Conservation (phyloP, 768 basidiomycete species). For the Strobilomyces dryophilus region DNA sequence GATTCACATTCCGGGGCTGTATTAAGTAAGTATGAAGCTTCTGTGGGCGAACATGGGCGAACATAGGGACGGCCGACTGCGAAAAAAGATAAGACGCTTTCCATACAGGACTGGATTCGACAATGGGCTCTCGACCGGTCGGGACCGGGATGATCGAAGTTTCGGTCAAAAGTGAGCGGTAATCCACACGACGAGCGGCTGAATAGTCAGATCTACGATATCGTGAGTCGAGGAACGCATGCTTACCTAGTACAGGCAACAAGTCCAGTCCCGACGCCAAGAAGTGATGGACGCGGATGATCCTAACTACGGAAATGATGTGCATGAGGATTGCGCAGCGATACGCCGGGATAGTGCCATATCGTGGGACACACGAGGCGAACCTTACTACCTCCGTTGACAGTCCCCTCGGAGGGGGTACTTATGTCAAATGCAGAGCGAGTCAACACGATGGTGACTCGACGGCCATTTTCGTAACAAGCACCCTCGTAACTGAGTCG, state of each 20-base stretch:
- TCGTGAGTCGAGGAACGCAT: background rate
- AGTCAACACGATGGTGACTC: background rate
- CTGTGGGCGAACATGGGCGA: background rate
- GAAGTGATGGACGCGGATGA: too few species aligned
- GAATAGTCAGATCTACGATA: too few species aligned
- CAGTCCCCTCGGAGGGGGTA: background rate
- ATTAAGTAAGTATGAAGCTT: background rate
- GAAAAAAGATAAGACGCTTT: background rate
- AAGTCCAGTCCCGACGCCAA: background rate
- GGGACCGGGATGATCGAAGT: slow-evolving; percentile 7
- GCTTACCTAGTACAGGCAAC: background rate
- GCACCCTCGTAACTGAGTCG: background rate
- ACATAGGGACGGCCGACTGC: background rate
- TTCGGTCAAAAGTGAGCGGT: slow-evolving; percentile 7
- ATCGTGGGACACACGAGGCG: background rate
- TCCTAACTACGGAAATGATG: background rate
- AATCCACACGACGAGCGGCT: too few species aligned
- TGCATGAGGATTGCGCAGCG: background rate
- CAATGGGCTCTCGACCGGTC: background rate
- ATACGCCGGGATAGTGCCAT: background rate
- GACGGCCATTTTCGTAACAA: background rate
- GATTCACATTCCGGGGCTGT: background rate
- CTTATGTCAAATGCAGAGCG: background rate
- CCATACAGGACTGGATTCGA: background rate
- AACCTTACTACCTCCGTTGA: background rate